phyloP scores from a whole-genome alignment of 441 rosid genomes.

The Pelargonium fulgidum region DNA sequence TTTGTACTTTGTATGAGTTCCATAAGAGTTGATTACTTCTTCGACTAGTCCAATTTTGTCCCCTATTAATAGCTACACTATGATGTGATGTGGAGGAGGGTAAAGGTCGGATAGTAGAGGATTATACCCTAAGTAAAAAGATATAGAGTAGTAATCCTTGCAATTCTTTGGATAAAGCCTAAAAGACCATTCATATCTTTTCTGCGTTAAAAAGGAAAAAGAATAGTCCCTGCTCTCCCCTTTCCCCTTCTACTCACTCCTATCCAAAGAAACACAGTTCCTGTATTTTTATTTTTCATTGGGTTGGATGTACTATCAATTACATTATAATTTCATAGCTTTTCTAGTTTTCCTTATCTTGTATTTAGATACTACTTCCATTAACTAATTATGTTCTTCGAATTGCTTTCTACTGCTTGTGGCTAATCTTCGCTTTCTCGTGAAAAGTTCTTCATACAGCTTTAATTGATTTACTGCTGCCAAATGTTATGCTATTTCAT shows the following conservation, averaged over 20 bases:
- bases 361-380: not conserved
- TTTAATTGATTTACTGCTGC: not conserved
- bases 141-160: not conserved
- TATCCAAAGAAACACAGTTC: not conserved
- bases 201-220: not conserved
- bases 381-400: not conserved
- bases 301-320: not conserved
- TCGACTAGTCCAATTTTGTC: slow-evolving; percentile 8
- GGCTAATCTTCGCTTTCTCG: not conserved
- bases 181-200: not conserved
- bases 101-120: not conserved
- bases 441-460: slow-evolving; percentile 3
- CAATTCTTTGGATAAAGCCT: not conserved
- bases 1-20: too few relatives aligned
- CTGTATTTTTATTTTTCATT: not conserved
- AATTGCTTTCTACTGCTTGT: not conserved
- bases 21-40: slow-evolving; percentile 10
- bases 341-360: slow-evolving; percentile 5
- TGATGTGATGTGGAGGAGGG: not conserved
- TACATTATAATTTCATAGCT: not conserved
- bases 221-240: not conserved
- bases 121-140: not conserved
- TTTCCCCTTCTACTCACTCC: not conserved
- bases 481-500: not conserved
- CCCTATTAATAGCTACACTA: not conserved